Conservation (phyloP, 768 basidiomycete species). For the Tulasnella sp. region DNA sequence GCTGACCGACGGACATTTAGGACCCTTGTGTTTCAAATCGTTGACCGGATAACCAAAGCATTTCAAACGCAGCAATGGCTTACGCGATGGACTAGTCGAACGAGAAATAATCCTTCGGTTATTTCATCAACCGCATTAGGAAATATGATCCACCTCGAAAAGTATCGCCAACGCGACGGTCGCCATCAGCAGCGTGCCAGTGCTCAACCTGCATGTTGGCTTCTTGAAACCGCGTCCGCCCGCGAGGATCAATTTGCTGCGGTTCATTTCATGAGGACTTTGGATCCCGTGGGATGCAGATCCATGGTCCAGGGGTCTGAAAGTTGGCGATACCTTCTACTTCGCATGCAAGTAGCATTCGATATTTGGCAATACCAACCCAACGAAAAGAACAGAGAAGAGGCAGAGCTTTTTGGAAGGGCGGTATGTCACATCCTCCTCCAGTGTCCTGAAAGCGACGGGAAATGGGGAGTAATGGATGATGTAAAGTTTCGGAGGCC, state of each 20-base stretch:
- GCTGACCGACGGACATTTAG: neutral
- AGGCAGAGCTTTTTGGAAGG: too few relatives aligned
- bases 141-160: neutral
- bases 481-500: too few relatives aligned
- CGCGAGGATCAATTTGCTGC: too few relatives aligned
- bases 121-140: neutral
- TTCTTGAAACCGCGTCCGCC: too few relatives aligned
- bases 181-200: too few relatives aligned
- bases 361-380: neutral
- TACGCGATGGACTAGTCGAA: too few relatives aligned
- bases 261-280: too few relatives aligned
- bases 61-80: neutral
- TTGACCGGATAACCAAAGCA: neutral
- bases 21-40: neutral
- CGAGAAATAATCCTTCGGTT: neutral
- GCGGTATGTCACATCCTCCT: too few relatives aligned
- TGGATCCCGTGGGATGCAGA: neutral
- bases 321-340: neutral
- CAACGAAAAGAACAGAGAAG: neutral
- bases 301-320: neutral
- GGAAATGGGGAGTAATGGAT: too few relatives aligned
- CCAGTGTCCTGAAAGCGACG: too few relatives aligned
- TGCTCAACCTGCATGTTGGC: too few relatives aligned
- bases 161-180: too few relatives aligned
- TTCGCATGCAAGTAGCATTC: neutral